A percentile compares a stretch with the other conserved stretches of the same genome.
Conservation (phyloP, 257 asterid species). For the Solanum phureja region DNA sequence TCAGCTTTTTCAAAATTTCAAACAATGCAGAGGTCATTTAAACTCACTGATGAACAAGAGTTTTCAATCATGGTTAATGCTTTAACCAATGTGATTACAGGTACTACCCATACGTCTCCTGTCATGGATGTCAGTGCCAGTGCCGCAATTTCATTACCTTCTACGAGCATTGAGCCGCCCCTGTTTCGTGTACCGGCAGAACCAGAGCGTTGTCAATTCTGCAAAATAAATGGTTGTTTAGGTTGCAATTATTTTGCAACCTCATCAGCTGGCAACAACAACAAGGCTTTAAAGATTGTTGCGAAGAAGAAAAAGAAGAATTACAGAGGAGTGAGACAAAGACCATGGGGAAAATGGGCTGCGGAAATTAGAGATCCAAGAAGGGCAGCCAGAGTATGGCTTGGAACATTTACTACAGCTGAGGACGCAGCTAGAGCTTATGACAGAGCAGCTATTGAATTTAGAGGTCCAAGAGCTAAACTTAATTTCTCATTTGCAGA, state of each 20-base stretch:
- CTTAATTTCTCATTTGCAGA: constrained; percentile 66
- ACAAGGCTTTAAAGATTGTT: not conserved
- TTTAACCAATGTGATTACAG: constrained; percentile 44
- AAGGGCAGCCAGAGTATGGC: constrained; percentile 83
- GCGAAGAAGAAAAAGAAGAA: constrained; percentile 71
- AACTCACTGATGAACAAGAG: constrained; percentile 41
- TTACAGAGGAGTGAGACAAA: constrained; percentile 77
- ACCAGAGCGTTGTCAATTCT: too few species aligned
- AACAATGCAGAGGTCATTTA: constrained; percentile 43
- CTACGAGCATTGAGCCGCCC: not conserved
- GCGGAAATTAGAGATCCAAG: constrained; percentile 81
- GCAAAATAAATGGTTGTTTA: constrained; percentile 53
- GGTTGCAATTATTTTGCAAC: constrained; percentile 58
- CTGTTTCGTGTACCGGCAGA: constrained; percentile 22
- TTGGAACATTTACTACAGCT: constrained; percentile 71
- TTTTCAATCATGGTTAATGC: constrained; percentile 58
- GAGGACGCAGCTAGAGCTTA: constrained; percentile 84
- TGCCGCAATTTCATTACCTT: not conserved
- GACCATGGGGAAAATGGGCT: constrained; percentile 99
- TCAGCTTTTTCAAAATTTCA: not conserved
- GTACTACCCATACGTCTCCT: not conserved
- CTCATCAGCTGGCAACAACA: not conserved
- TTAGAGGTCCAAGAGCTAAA: constrained; percentile 81
- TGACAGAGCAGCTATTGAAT: constrained; percentile 70
- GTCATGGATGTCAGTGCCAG: not conserved